Evolutionary conservation across 2,329 filamentous ascomycete genomes (phyloP).

Genomic region (Penicillium sp.): DNA sequence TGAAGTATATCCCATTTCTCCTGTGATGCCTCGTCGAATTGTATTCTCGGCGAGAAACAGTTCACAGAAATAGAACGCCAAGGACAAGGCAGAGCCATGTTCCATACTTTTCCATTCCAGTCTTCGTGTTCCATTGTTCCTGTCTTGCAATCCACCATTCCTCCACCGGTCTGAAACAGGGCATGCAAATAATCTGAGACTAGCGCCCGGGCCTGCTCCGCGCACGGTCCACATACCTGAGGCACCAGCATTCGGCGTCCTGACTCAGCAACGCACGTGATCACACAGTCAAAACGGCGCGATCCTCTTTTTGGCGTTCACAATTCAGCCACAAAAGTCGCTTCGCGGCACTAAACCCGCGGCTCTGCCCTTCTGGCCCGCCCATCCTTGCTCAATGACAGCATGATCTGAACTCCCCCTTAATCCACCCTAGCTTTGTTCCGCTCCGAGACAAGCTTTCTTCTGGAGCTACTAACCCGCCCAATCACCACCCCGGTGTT

Average conservation of each 20-base stretch:
- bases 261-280: slow-evolving; percentile 8
- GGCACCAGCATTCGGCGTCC: not conserved
- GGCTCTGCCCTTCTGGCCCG: slow-evolving; percentile 12
- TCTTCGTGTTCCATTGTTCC: not conserved
- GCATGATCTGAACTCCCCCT: slow-evolving; percentile 11
- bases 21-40: too few relatives aligned
- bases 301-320: not conserved
- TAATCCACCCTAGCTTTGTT: not conserved
- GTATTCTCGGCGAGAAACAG: not conserved
- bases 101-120: not conserved
- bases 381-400: slow-evolving; percentile 17
- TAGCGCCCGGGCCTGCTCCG: slow-evolving; percentile 14
- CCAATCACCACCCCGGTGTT: slow-evolving; percentile 11
- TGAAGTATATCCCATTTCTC: not conserved
- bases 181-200: slow-evolving; percentile 12
- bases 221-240: slow-evolving; percentile 7
- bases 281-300: slow-evolving; percentile 11
- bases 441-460: slow-evolving; percentile 2
- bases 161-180: slow-evolving; percentile 22
- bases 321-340: slow-evolving; percentile 7
- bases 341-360: slow-evolving; percentile 10
- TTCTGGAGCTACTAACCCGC: slow-evolving; percentile 14
- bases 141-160: not conserved
- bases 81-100: not conserved
- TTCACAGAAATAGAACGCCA: not conserved